These are phyloP conservation scores for Cercospora nicotianae DNA, from an alignment of 2,329 filamentous ascomycete species.

Conservation along the genomic window DNA sequence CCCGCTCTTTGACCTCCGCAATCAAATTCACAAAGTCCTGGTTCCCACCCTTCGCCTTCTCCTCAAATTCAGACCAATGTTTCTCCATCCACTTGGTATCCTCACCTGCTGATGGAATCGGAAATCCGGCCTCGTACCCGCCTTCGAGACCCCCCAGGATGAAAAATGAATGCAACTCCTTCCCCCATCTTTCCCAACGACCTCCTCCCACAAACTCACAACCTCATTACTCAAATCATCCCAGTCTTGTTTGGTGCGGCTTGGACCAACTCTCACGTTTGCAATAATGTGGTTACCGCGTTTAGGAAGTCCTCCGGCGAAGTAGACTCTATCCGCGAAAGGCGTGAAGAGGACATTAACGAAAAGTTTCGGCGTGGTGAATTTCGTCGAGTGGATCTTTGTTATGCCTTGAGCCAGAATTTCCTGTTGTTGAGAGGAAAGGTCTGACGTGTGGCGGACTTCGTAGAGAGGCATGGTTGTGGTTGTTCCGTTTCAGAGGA, in stretches of 20 bases:
- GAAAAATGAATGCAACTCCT: conserved; percentile 29
- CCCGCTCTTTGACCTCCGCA: conserved; percentile 36
- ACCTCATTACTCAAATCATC: conserved; percentile 33
- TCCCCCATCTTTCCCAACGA: conserved; percentile 29
- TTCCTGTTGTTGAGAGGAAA: conserved; percentile 40
- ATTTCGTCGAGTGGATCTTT: conserved; percentile 44
- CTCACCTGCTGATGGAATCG: conserved; percentile 33
- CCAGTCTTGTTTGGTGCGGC: conserved; percentile 37
- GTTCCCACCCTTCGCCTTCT: conserved; percentile 39
- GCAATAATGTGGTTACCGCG: conserved; percentile 39
- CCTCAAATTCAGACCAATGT: conserved; percentile 38
- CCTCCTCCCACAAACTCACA: conserved; percentile 33
- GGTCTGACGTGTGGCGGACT: conserved; percentile 42
- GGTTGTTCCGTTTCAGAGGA: no score
- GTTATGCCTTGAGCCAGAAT: conserved; percentile 45
- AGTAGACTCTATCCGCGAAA: conserved; percentile 27
- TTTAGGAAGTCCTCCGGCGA: conserved; percentile 38
- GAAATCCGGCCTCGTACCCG: conserved; percentile 39
- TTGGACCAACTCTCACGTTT: conserved; percentile 39
- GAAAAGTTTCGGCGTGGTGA: conserved; percentile 47
- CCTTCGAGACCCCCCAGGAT: conserved; percentile 36
- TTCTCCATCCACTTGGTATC: conserved; percentile 39
- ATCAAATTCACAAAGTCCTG: conserved; percentile 39
- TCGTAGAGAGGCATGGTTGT: conserved; percentile 47
- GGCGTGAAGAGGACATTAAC: conserved; percentile 48